phyloP scores from a whole-genome alignment of 208 protist species.

The Trypanosoma avium region DNA sequence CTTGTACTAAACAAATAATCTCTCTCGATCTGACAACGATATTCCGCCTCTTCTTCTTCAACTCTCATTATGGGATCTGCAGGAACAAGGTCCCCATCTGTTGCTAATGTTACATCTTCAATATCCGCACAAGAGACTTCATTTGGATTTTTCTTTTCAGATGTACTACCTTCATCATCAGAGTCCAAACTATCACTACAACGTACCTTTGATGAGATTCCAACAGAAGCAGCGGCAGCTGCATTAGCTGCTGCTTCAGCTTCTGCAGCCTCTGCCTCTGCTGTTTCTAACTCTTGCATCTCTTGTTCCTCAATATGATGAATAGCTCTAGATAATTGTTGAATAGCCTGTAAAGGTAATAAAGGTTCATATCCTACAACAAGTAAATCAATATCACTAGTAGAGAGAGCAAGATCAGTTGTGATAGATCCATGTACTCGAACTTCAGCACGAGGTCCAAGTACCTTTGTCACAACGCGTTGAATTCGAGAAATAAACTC shows the following conservation, averaged over 20 bases:
- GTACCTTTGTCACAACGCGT: slow-evolving; percentile 34
- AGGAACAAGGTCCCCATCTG: slow-evolving; percentile 3
- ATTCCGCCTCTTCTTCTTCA: slow-evolving; percentile 59
- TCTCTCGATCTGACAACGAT: slow-evolving; percentile 80
- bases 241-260: not conserved
- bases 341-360: slow-evolving; percentile 68
- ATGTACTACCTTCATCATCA: no score
- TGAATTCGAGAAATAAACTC: slow-evolving; percentile 61
- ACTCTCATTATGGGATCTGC: slow-evolving; percentile 39
- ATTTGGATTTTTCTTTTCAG: no score
- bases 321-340: slow-evolving; percentile 55
- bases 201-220: not conserved
- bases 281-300: slow-evolving; percentile 29
- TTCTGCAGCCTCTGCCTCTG: slow-evolving; percentile 3
- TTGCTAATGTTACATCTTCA: slow-evolving; percentile 1
- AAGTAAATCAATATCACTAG: slow-evolving; percentile 84
- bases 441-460: slow-evolving; percentile 41
- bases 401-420: slow-evolving; percentile 70
- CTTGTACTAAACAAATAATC: slow-evolving; percentile 79
- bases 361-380: slow-evolving; percentile 68
- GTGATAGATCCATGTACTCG: slow-evolving; percentile 80
- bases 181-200: not conserved
- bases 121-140: not conserved
- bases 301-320: slow-evolving; percentile 42
- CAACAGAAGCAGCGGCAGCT: not conserved